Evolutionary conservation across 768 basidiomycete genomes (phyloP).

Genomic region (Cystobasidium tubakii): DNA sequence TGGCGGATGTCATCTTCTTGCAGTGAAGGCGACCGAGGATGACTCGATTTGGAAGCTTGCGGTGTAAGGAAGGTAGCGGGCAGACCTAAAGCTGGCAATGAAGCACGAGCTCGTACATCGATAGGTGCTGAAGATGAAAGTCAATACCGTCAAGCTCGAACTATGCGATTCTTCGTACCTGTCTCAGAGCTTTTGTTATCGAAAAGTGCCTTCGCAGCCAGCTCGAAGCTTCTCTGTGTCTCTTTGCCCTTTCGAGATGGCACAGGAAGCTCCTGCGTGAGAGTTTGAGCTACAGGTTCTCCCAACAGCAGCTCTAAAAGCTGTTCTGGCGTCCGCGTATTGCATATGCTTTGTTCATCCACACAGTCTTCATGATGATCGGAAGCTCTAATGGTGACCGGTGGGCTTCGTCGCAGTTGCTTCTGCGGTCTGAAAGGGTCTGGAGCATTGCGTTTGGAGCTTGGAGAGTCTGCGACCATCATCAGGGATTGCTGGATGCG

Average conservation of each 20-base stretch:
- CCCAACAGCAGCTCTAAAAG: neutral
- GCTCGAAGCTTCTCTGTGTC: neutral
- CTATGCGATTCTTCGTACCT: neutral
- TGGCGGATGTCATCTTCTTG: neutral
- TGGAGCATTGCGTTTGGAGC: slow-evolving; percentile 21
- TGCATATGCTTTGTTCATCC: slow-evolving; percentile 7
- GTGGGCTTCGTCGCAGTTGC: slow-evolving; percentile 19
- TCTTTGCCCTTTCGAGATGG: slow-evolving; percentile 8
- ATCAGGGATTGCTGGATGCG: slow-evolving; percentile 3
- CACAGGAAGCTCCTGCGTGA: neutral
- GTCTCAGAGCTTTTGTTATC: neutral
- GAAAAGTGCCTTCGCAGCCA: slow-evolving; percentile 17
- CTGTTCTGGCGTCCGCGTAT: neutral
- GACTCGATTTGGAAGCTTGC: slow-evolving; percentile 8
- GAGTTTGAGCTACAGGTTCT: neutral
- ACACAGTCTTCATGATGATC: neutral
- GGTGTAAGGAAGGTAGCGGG: neutral
- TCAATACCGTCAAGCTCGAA: no score
- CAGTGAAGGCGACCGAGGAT: neutral
- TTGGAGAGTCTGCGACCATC: slow-evolving; percentile 24
- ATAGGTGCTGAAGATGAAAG: neutral
- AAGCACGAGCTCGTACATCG: neutral
- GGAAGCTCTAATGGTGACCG: neutral
- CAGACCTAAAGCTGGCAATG: neutral
- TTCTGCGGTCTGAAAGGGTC: slow-evolving; percentile 8